Percentiles rank a stretch among this genome's conserved stretches.
Evolutionary conservation across 2,329 filamentous ascomycete species (phyloP).

Genomic region (Penicillium capsulatum): DNA sequence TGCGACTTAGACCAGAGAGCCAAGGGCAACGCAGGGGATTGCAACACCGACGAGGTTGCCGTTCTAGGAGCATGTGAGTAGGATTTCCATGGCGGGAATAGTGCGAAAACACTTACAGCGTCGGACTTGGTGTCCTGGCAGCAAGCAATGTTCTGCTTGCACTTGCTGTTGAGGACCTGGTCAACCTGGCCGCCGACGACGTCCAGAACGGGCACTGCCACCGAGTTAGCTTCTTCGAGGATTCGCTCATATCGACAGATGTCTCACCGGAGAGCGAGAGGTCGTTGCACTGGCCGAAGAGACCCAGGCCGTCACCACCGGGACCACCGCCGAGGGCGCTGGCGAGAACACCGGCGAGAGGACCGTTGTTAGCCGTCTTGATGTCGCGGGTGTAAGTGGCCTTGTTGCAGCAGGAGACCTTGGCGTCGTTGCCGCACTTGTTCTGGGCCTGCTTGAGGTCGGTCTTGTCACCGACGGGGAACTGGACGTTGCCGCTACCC

Average conservation of each 20-base stretch:
- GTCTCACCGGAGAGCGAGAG: conserved; percentile 18
- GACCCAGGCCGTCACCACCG: conserved; percentile 25
- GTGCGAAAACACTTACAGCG: conserved; percentile 15
- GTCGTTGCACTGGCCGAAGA: conserved; percentile 33
- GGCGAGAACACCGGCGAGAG: conserved; percentile 23
- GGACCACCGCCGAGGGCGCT: conserved; percentile 25
- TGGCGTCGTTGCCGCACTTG: conserved; percentile 24
- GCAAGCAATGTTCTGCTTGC: conserved; percentile 32
- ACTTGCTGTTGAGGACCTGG: conserved; percentile 26
- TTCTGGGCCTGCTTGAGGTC: conserved; percentile 20
- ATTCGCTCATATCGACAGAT: not conserved
- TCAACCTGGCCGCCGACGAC: conserved; percentile 16
- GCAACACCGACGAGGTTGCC: conserved; percentile 28
- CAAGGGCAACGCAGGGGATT: conserved; percentile 30
- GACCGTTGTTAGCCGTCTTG: conserved; percentile 18
- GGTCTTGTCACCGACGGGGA: conserved; percentile 16
- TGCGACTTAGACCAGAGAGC: conserved; percentile 27
- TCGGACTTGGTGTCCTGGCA: conserved; percentile 26
- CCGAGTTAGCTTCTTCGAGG: not conserved
- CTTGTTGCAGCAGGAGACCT: conserved; percentile 32
- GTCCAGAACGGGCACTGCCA: conserved; percentile 5
- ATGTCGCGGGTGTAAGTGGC: conserved; percentile 22
- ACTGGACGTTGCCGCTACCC: conserved; percentile 12
- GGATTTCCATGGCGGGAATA: not conserved
- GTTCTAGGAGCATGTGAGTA: conserved; percentile 17